Base-by-base conservation (phyloP, 78 protist genomes). In the Dictyostelium brefeldianum region DNA sequence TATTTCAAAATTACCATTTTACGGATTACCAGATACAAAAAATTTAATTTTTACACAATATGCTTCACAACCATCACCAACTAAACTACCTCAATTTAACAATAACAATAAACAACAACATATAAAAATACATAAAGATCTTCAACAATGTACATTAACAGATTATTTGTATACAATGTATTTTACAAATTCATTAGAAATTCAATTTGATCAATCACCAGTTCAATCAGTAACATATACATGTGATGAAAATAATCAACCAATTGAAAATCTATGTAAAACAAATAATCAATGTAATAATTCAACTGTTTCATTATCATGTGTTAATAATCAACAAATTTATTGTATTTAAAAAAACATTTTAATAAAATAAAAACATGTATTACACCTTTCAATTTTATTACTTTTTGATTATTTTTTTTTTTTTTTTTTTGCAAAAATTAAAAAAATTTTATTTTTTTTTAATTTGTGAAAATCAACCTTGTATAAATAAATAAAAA, bases 201-300 rank as follows among this genome's bases (percentile, higher is more conserved):
- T 67, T 15, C 29, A 67, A 12, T 67, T 67, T n/a, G 15, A 3
- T 51, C 56, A 51, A 51, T 51, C 56, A 51, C 56, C 56, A 4
- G 12, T 14, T 14, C 56, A 25, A 29, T 67, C 75, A 31, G 15
- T 67, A 4, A 31, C 48, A 15, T 67, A 67, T 67, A 15, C 43
- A 11, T 67, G 75, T 67, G 48, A 67, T 31, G 15, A n/a, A 31
- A 31, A 67, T 67, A 67, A 67, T 31, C 50, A 67, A 31, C 50
- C 75, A 27, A 67, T 9, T 67, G 47, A 67, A 67, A 31, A 67
- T 67, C 27, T 67, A 27, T 67, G 75, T 67, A 67, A 67, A 27
- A 67, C 12, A 29, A 25, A 67, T 31, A 31, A 11, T 15, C 47
- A 25, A 67, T 67, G 75, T 67, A 67, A 67, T 67, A 31, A 12